Evolutionary conservation across 2,329 filamentous ascomycete genomes (phyloP).

Genomic region (Fusarium sp.): DNA sequence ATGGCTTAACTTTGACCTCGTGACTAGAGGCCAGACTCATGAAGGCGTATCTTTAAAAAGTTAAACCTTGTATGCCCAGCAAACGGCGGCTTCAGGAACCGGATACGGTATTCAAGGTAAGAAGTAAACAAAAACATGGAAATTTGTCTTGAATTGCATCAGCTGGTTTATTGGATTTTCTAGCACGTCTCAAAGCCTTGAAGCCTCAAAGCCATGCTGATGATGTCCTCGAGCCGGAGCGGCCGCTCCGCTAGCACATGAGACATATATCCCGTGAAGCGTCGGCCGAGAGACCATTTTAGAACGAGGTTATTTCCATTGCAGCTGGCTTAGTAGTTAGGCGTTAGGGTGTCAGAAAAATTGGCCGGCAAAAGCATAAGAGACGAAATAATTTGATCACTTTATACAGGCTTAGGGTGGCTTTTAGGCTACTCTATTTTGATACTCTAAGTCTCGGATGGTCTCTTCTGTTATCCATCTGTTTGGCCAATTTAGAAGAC

Average conservation of each 20-base stretch:
- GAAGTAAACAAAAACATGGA: not conserved
- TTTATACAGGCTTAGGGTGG: no score
- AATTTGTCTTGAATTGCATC: conserved; percentile 18
- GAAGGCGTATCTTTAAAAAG: not conserved
- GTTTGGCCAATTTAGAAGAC: not conserved
- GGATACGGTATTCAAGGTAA: not conserved
- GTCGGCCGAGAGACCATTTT: not conserved
- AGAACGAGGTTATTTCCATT: not conserved
- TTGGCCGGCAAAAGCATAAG: no score
- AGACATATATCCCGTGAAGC: conserved; percentile 21
- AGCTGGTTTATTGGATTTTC: not conserved
- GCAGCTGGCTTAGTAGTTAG: not conserved
- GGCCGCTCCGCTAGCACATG: conserved; percentile 16
- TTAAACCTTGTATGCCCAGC: not conserved
- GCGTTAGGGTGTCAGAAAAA: no score
- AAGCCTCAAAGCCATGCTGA: not conserved
- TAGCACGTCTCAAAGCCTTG: not conserved
- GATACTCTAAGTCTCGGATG: no score
- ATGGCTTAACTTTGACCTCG: not conserved
- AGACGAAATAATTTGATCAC: no score
- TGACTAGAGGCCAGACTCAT: not conserved
- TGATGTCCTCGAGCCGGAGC: conserved; percentile 5
- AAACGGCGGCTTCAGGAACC: not conserved
- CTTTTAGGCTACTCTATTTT: no score
- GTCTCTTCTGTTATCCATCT: no score